phyloP scores from a whole-genome alignment of 2,329 filamentous ascomycete species.

The Scopulariopsis brevicaulis region DNA sequence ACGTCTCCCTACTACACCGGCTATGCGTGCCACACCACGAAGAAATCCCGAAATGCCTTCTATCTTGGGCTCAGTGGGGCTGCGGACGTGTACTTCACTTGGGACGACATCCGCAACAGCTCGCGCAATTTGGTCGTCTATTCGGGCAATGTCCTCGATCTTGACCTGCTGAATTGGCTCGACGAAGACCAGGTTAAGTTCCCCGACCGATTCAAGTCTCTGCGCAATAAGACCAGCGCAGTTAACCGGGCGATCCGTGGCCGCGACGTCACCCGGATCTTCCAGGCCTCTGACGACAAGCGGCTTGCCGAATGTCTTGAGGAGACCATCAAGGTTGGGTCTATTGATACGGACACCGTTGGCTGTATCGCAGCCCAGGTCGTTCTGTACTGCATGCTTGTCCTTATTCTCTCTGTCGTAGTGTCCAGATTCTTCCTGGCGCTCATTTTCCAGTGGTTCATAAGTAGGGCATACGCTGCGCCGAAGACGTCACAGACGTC shows the following conservation, averaged over 20 bases:
- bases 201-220: conserved; percentile 66
- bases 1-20: conserved; percentile 70
- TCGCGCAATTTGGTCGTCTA: conserved; percentile 90
- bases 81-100: conserved; percentile 91
- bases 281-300: conserved; percentile 71
- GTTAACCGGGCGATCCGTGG: conserved; percentile 59
- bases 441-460: conserved; percentile 90
- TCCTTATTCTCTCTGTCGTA: conserved; percentile 87
- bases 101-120: conserved; percentile 83
- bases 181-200: conserved; percentile 68
- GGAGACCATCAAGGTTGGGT: conserved; percentile 91
- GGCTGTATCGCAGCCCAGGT: conserved; percentile 97
- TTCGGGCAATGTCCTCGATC: conserved; percentile 83
- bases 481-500: conserved; percentile 73
- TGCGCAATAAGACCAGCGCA: conserved; percentile 54
- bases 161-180: conserved; percentile 85
- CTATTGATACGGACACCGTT: conserved; percentile 88
- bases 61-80: conserved; percentile 55
- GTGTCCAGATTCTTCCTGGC: conserved; percentile 78
- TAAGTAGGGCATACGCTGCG: conserved; percentile 76
- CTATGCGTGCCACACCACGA: conserved; percentile 79
- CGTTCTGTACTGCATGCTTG: conserved; percentile 85
- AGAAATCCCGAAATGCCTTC: conserved; percentile 56
- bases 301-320: conserved; percentile 75
- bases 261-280: conserved; percentile 78